Percentiles rank a stretch among this genome's conserved stretches.
phyloP scores from a whole-genome alignment of 2,329 filamentous ascomycete species.

The Aspergillus eucalypticola region DNA sequence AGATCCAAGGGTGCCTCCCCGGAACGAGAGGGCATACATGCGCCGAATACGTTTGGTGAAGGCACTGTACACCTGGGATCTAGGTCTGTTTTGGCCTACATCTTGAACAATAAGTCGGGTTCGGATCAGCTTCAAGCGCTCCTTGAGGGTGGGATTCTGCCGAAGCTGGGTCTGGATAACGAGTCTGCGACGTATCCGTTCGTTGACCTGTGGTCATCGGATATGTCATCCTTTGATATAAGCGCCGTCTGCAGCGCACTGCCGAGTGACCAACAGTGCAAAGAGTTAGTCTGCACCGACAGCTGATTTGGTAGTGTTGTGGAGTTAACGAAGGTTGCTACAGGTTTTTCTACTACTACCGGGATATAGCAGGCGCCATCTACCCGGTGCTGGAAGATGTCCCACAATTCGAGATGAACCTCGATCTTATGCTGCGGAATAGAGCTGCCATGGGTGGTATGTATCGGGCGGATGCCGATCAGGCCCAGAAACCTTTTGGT shows the following conservation, averaged over 20 bases:
- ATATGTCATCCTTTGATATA: conserved; percentile 59
- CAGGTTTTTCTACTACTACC: conserved; percentile 59
- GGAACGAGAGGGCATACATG: conserved; percentile 59
- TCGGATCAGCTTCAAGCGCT: conserved; percentile 54
- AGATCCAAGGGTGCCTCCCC: conserved; percentile 38
- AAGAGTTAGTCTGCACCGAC: conserved; percentile 43
- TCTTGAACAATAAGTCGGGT: conserved; percentile 56
- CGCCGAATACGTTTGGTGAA: conserved; percentile 59
- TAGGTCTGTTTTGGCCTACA: conserved; percentile 62
- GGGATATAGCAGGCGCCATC: conserved; percentile 60
- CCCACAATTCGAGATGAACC: conserved; percentile 54
- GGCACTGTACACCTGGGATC: conserved; percentile 64
- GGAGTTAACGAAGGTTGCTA: conserved; percentile 2
- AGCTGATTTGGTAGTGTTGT: conserved; percentile 9
- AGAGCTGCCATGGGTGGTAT: conserved; percentile 47
- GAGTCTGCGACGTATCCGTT: conserved; percentile 66
- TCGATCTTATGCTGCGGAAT: conserved; percentile 56
- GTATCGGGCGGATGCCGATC: conserved; percentile 47
- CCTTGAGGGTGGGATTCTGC: conserved; percentile 62
- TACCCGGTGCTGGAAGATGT: conserved; percentile 63
- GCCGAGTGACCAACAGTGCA: conserved; percentile 59
- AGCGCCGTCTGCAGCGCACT: conserved; percentile 60
- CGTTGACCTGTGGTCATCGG: conserved; percentile 64
- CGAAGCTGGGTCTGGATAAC: conserved; percentile 64
- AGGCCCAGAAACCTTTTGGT: conserved; percentile 58